Evolutionary conservation across 352 stramenopile species (phyloP), one percentile per base, ranked within the genome.

Genomic region (Globisporangium paroecandrum): DNA sequence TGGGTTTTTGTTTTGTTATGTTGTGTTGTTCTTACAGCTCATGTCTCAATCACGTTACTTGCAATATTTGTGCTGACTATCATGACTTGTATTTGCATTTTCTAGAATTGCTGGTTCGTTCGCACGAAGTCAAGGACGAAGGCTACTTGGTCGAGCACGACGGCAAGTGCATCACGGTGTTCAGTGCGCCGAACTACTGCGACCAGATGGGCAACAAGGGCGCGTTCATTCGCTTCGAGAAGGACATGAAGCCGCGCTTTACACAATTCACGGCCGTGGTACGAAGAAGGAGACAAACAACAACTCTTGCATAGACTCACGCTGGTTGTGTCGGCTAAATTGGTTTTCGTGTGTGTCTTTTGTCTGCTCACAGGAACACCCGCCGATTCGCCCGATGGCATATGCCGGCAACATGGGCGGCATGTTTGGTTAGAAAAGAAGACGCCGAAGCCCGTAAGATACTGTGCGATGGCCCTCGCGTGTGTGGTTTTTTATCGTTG

Each of bases 191-290:
- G 12, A 99, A 99, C 77, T 99, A 99, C 79, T 99, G 98, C 77
- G 95, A 98, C 70, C 91, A 98, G 65, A 99, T 99, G 97, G 98
- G 97, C 57, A 99, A 99, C 79, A 99, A 99, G 81, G 98, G 97
- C 57, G 98, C 97, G 12, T 99, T 99, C 75, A 99, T 99, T 76
- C 95, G 97, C 66, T 99, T 99, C 82, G 93, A 93, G 66, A 85
- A 93, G 63, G 85, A 95, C 60, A 91, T 98, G 82, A 91, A 98
- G 82, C 97, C 97, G 4, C 85, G 90, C 53, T 99, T 98, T 74
- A 98, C 92, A 64, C 91, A 99, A 73, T 99, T 98, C 74, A 87
- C 89, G 13, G 90, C 89, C 25, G 97, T 99, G 64, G 87, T 95
- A 87, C 72, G 75, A 69, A 46, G 13, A 18, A 25, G n/a, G 34